A percentile compares a stretch with the other conserved stretches of the same genome.
phyloP scores from a whole-genome alignment of 495 filamentous ascomycete genomes.

The Letharia columbiana region DNA sequence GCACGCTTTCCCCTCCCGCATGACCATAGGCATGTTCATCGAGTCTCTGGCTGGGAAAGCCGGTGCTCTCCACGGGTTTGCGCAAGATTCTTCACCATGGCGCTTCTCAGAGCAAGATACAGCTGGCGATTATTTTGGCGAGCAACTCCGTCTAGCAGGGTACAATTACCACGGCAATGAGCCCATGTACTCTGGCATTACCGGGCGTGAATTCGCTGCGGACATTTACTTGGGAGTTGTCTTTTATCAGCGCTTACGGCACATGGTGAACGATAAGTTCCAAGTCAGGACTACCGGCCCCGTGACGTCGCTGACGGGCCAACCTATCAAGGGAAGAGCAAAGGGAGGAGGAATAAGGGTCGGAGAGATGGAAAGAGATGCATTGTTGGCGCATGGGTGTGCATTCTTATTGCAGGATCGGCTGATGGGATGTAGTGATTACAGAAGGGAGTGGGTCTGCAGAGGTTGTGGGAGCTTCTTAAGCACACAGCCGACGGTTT shows the following conservation, averaged over 20 bases:
- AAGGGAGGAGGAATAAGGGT: slow-evolving; percentile 97
- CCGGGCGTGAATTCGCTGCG: slow-evolving; percentile 82
- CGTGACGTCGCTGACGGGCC: slow-evolving; percentile 78
- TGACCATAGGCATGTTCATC: slow-evolving; percentile 99
- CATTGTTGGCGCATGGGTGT: slow-evolving; percentile 85
- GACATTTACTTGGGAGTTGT: slow-evolving; percentile 97
- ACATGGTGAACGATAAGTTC: slow-evolving; percentile 99
- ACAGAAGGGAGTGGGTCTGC: slow-evolving; percentile 80
- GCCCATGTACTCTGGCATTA: slow-evolving; percentile 95
- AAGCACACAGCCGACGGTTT: slow-evolving; percentile 66
- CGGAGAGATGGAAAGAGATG: slow-evolving; percentile 97
- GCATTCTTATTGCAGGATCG: slow-evolving; percentile 93
- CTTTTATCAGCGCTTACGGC: slow-evolving; percentile 92
- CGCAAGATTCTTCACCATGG: slow-evolving; percentile 93
- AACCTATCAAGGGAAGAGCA: slow-evolving; percentile 92
- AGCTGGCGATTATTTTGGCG: slow-evolving; percentile 88
- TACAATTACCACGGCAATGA: slow-evolving; percentile 99
- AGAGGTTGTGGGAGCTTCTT: slow-evolving; percentile 80
- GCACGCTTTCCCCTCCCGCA: slow-evolving; percentile 99
- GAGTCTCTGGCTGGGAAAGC: slow-evolving; percentile 94
- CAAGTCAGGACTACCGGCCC: slow-evolving; percentile 94
- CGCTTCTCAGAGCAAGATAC: slow-evolving; percentile 87
- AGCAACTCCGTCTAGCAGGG: slow-evolving; percentile 85
- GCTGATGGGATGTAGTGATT: slow-evolving; percentile 92
- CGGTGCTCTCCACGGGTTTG: slow-evolving; percentile 84